phyloP scores from a whole-genome alignment of 805 yeast genomes.

The Yamadazyma laniorum region DNA sequence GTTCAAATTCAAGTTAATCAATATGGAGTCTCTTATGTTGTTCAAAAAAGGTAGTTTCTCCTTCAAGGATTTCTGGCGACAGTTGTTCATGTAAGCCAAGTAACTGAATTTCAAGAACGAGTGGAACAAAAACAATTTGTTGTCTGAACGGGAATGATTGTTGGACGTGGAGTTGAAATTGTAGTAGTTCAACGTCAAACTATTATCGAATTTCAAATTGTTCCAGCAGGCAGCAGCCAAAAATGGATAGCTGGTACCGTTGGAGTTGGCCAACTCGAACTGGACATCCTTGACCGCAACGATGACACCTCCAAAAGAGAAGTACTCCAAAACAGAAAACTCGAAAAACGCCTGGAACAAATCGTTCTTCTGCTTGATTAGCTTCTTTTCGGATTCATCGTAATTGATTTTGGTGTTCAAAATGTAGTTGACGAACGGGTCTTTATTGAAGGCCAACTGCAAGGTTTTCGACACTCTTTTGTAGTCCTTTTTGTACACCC shows the following conservation, averaged over 20 bases:
- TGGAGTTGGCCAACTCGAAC: slow-evolving; percentile 27
- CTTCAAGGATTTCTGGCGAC: slow-evolving; percentile 48
- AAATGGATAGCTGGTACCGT: slow-evolving; percentile 37
- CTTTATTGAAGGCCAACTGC: slow-evolving; percentile 52
- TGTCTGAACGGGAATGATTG: slow-evolving; percentile 5
- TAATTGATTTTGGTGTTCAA: slow-evolving; percentile 42
- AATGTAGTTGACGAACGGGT: slow-evolving; percentile 50
- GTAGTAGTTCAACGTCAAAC: slow-evolving; percentile 13
- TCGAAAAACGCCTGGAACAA: slow-evolving; percentile 53
- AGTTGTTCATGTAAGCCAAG: slow-evolving; percentile 33
- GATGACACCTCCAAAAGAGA: slow-evolving; percentile 49
- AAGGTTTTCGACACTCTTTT: slow-evolving; percentile 55
- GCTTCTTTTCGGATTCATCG: slow-evolving; percentile 27
- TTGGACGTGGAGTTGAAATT: slow-evolving; percentile 5
- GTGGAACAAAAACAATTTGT: slow-evolving; percentile 4
- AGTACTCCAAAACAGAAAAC: slow-evolving; percentile 50
- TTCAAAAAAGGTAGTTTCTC: slow-evolving; percentile 50
- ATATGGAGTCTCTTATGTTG: slow-evolving; percentile 41
- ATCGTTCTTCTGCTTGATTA: slow-evolving; percentile 20
- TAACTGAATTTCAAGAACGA: slow-evolving; percentile 36
- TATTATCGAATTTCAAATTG: slow-evolving; percentile 18
- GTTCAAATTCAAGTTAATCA: slow-evolving; percentile 34
- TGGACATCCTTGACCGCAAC: slow-evolving; percentile 49
- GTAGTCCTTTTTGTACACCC: slow-evolving; percentile 41
- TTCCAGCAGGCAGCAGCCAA: slow-evolving; percentile 55